phyloP scores from a whole-genome alignment of 768 basidiomycete species.

The Auricularia sp. region DNA sequence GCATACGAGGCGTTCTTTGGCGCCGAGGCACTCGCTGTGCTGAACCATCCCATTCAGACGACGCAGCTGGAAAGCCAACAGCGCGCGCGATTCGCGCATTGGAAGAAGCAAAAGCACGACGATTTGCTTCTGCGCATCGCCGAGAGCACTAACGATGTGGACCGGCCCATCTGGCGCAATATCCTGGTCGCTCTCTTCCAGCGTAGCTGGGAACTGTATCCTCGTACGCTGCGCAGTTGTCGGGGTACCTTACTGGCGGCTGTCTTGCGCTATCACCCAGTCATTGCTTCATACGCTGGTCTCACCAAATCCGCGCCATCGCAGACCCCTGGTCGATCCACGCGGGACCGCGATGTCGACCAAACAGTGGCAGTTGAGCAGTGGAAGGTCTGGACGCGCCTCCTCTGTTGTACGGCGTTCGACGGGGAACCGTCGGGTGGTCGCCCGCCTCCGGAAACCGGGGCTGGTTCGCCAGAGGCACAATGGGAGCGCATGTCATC shows the following conservation, averaged over 20 bases:
- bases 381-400: constrained; percentile 78
- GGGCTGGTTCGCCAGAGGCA: constrained; percentile 45
- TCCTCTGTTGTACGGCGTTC: constrained; percentile 69
- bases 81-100: constrained; percentile 42
- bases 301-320: constrained; percentile 48
- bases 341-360: constrained; percentile 41
- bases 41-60: constrained; percentile 56
- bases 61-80: constrained; percentile 33
- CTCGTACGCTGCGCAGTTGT: constrained; percentile 38
- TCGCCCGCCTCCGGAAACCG: constrained; percentile 41
- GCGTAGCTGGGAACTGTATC: constrained; percentile 39
- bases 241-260: constrained; percentile 62
- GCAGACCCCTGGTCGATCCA: constrained; percentile 23
- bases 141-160: constrained; percentile 57
- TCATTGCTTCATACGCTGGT: constrained; percentile 65
- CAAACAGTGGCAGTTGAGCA: constrained; percentile 56
- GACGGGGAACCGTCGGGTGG: constrained; percentile 42
- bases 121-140: constrained; percentile 60
- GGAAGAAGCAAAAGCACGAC: constrained; percentile 45
- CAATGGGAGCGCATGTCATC: constrained; percentile 78
- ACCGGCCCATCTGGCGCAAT: constrained; percentile 66
- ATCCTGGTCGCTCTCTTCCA: constrained; percentile 59
- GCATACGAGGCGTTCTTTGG: constrained; percentile 48
- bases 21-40: constrained; percentile 45
- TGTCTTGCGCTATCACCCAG: constrained; percentile 58